These are phyloP conservation scores for Leishmania major DNA, from an alignment of 208 protist species.

Conservation along the genomic window DNA sequence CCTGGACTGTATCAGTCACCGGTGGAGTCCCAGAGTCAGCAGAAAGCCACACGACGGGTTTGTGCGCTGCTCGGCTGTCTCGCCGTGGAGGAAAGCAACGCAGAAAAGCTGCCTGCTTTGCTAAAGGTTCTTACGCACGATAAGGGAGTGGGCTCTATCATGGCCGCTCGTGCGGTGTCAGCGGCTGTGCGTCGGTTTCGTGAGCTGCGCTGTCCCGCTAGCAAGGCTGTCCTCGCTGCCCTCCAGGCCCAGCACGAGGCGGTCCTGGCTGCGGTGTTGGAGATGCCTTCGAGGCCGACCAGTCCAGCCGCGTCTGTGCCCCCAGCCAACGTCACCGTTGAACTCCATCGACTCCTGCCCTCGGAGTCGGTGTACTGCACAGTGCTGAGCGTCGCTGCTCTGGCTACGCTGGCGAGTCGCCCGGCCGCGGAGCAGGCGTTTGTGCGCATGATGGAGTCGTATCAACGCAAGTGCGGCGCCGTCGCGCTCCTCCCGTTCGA, in stretches of 20 bases:
- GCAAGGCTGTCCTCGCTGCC: not conserved
- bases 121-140: constrained; percentile 18
- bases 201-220: constrained; percentile 1
- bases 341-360: constrained; percentile 25
- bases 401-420: constrained; percentile 44
- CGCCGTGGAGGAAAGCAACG: constrained; percentile 17
- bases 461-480: constrained; percentile 56
- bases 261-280: not conserved
- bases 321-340: constrained; percentile 6
- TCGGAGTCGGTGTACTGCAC: constrained; percentile 58
- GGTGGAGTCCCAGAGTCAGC: constrained; percentile 4
- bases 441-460: constrained; percentile 81
- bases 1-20: constrained; percentile 22
- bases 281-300: not conserved
- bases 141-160: not conserved
- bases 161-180: constrained; percentile 14
- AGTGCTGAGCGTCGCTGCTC: constrained; percentile 47
- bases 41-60: constrained; percentile 5
- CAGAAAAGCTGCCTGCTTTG: constrained; percentile 13
- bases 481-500: constrained; percentile 63
- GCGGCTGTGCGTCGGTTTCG: constrained; percentile 23
- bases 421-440: constrained; percentile 50
- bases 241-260: not conserved
- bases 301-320: not conserved
- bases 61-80: constrained; percentile 16